These are phyloP conservation scores for Phlebiopsis flavidoalba DNA, from an alignment of 768 basidiomycete species.

Conservation along the genomic window DNA sequence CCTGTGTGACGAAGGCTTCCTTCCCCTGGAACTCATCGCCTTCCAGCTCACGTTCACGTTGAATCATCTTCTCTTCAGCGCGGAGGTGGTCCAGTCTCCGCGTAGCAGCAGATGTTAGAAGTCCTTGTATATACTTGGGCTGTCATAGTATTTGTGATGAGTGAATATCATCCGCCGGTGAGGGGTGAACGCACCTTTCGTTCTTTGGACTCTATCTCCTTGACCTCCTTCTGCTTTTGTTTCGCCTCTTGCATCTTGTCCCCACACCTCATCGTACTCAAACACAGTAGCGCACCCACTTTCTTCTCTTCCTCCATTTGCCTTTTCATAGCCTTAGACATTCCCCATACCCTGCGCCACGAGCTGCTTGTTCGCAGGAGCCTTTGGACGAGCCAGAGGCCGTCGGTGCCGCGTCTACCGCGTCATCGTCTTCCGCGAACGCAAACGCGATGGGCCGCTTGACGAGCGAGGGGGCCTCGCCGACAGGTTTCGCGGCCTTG, in stretches of 20 bases:
- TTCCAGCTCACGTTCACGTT: slow-evolving; percentile 86
- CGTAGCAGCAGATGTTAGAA: slow-evolving; percentile 80
- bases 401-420: slow-evolving; percentile 42
- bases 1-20: slow-evolving; percentile 96
- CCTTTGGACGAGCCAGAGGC: slow-evolving; percentile 33
- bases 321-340: slow-evolving; percentile 63
- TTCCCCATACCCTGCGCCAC: slow-evolving; percentile 52
- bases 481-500: slow-evolving; percentile 48
- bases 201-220: slow-evolving; percentile 70
- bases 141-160: slow-evolving; percentile 25
- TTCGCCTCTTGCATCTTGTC: slow-evolving; percentile 93
- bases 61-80: slow-evolving; percentile 98
- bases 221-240: slow-evolving; percentile 62
- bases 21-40: slow-evolving; percentile 93
- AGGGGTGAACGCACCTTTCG: slow-evolving; percentile 56
- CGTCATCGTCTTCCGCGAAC: slow-evolving; percentile 62
- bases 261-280: slow-evolving; percentile 38
- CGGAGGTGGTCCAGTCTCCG: slow-evolving; percentile 83
- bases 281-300: slow-evolving; percentile 44
- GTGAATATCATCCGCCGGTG: background rate
- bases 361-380: slow-evolving; percentile 47
- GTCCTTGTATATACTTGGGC: slow-evolving; percentile 90
- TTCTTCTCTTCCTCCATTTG: slow-evolving; percentile 75
- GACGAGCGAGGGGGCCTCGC: slow-evolving; percentile 39
- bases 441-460: slow-evolving; percentile 61